phyloP scores from a whole-genome alignment of 805 yeast species.

The Myxozyma geophila region DNA sequence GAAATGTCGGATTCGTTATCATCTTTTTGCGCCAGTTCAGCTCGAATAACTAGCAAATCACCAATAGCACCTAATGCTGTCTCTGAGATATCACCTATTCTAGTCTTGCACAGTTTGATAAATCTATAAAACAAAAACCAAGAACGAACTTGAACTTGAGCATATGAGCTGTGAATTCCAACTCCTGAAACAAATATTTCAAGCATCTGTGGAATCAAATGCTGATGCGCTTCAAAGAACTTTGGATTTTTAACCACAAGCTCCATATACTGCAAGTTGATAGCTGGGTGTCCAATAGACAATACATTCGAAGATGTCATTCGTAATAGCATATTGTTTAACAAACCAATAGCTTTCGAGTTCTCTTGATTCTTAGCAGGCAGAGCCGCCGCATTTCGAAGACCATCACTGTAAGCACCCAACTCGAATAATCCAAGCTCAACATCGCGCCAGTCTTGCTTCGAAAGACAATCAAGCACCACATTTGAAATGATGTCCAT shows the following conservation, averaged over 20 bases:
- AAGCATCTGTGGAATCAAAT: slow-evolving; percentile 63
- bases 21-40: slow-evolving; percentile 49
- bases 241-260: slow-evolving; percentile 77
- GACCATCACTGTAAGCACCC: slow-evolving; percentile 74
- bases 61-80: slow-evolving; percentile 65
- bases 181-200: slow-evolving; percentile 78
- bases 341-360: slow-evolving; percentile 64
- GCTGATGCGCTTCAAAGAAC: slow-evolving; percentile 55
- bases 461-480: slow-evolving; percentile 54
- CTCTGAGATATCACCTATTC: slow-evolving; percentile 58
- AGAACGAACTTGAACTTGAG: slow-evolving; percentile 77
- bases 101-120: slow-evolving; percentile 73
- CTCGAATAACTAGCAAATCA: slow-evolving; percentile 63
- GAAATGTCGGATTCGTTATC: slow-evolving; percentile 53
- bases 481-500: slow-evolving; percentile 64
- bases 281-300: slow-evolving; percentile 73
- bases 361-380: slow-evolving; percentile 55
- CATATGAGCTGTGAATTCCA: slow-evolving; percentile 77
- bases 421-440: slow-evolving; percentile 89
- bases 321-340: slow-evolving; percentile 61
- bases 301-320: slow-evolving; percentile 56
- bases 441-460: slow-evolving; percentile 69
- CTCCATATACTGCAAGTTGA: slow-evolving; percentile 83
- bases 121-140: slow-evolving; percentile 91
- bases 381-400: slow-evolving; percentile 76